Base-by-base conservation (phyloP, 1,284 basidiomycete genomes). In the Ganoderma boninense region DNA sequence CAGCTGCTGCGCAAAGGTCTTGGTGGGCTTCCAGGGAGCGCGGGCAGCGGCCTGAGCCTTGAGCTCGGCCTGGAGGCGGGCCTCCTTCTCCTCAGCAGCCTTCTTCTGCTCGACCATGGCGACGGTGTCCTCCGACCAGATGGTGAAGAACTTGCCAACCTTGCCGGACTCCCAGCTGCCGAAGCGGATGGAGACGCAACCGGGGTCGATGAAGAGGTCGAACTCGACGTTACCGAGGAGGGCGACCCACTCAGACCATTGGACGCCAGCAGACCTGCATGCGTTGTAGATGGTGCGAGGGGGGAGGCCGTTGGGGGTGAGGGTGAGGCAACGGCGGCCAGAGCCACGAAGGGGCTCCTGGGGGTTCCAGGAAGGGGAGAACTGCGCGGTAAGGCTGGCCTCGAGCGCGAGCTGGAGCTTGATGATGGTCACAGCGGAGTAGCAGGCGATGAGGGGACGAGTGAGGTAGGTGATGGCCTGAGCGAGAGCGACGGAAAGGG, bases 191-290 rank as follows among this genome's bases (percentile, higher is more conserved):
- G 89, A 90, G 73, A 95, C 87, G 78, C 87, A 89, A 68, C 92
- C 92, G 69, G 93, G 93, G 79, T 94, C 91, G 75, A 93, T 87
- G 80, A 92, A 90, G 70, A 95, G 87, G 80, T 94, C 92, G 75
- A 94, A 90, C 80, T 92, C 91, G 67, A 83, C 81, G 73, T 87
- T 86, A 10, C 92, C 92, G 66, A 94, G 87, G 66, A 86, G 83
- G 59, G 85, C 76, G 65, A 93, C 91, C 92, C 92, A 94, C 76
- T 91, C 87, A 70, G 89, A 88, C 93, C 93, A 94, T 74, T 92
- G 89, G 46, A 94, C 85, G 70, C 87, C 87, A 44, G 90, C 84
- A 42, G 88, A 84, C 67, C 88, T 82, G 81, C 92, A 93, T 18
- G 92, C 90, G 66, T 87, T 82, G 82, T 92, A 89, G 76, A 95